Base-by-base conservation (phyloP, 495 filamentous ascomycete species). In the Penicillium simplicissimum region DNA sequence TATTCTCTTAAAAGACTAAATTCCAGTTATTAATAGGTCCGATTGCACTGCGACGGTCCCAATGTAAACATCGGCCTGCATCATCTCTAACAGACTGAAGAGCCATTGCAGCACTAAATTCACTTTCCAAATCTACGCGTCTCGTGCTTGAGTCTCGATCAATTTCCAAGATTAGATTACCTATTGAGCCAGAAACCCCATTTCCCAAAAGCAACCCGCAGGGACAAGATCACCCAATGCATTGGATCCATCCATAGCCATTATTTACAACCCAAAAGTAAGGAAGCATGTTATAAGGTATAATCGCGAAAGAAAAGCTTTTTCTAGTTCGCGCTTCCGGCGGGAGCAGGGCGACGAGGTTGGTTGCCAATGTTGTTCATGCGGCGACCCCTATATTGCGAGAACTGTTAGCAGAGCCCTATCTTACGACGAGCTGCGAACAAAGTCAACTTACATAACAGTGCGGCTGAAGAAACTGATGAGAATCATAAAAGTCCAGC, bases 381-480 rank as follows among this genome's bases (percentile, higher is more conserved):
- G 34, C 79, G 76, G 57, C 79, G 79, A 61, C 75, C 62, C 78
- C 78, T 81, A 59, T 34, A 40, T 49, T 19, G 33, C n/a, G 23
- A 34, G 55, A 36, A 42, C 11, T 21, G 35, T 53, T 53, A 53
- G 51, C 51, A 34, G 15, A 21, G 8, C n/a, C n/a, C 48, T 14
- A 14, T 36, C 51, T 9, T n/a, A 6, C 51, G 15, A 52, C 17
- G 15, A 21, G 3, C 3, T 11, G n/a, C 48, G 21, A 34, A 15
- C 3, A 21, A 21, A 36, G 31, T 49, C 17, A 54, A 85, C 92
- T 88, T 80, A 97, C 95, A 97, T 96, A 71, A 97, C 80, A 40
- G 80, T 84, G 66, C 93, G 83, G 81, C 88, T 95, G 62, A 93
- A 70, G 66, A 97, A 85, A 60, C 88, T 91, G 64, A 98, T 85